phyloP scores from a whole-genome alignment of 148 eudicot species.

The Oxyria digyna region DNA sequence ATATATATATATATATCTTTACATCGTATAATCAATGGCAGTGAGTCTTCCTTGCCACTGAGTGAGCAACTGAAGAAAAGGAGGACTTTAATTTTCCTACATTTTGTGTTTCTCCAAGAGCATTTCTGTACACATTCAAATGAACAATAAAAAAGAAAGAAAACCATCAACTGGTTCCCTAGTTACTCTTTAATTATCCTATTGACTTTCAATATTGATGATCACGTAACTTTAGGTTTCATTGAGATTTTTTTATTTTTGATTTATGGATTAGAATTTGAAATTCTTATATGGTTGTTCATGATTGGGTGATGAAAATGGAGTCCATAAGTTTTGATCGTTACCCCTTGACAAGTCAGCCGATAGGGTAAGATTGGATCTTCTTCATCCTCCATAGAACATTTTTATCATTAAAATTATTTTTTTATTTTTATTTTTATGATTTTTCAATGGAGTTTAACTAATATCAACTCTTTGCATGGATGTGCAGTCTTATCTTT shows the following conservation, averaged over 20 bases:
- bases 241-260: not conserved
- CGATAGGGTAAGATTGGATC: conserved; percentile 5
- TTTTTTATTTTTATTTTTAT: too few relatives aligned
- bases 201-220: not conserved
- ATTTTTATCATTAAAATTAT: too few relatives aligned
- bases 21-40: not conserved
- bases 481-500: conserved; percentile 93
- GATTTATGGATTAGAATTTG: too few relatives aligned
- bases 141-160: not conserved
- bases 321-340: not conserved
- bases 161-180: not conserved
- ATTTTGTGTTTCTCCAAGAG: not conserved
- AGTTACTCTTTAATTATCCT: not conserved
- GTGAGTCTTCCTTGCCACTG: conserved; percentile 41
- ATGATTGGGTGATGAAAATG: not conserved
- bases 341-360: conserved; percentile 10
- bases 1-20: not conserved
- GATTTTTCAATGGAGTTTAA: not conserved
- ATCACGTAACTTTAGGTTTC: not conserved
- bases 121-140: not conserved
- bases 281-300: not conserved
- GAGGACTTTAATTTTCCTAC: conserved; percentile 5
- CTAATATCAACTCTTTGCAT: conserved; percentile 27
- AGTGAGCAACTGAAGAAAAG: conserved; percentile 8
- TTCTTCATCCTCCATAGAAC: not conserved